Evolutionary conservation across 202 grass and related monocot genomes (phyloP), one percentile per base, ranked within the genome.

Genomic region (Bolboschoenoplectus hybrid): DNA sequence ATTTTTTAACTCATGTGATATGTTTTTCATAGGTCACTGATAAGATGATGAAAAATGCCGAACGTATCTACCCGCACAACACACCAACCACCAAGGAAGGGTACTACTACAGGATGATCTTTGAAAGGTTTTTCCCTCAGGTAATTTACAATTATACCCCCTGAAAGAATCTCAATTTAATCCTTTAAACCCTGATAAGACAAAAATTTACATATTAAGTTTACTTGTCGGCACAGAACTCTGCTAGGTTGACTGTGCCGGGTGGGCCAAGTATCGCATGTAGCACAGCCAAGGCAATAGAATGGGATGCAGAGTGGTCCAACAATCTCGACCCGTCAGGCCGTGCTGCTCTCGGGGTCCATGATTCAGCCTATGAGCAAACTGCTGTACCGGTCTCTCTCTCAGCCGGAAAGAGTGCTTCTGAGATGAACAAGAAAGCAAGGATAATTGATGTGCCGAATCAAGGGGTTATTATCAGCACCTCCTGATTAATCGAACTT

Each of bases 91-190:
- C 91, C 78, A 97, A 99, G 36, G 93, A 99, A 86, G 97, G 89
- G 0, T 99, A 99, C 88, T 99, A 97, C 88, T 97, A 99, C 90
- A 65, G 97, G 11, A 94, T 93, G 93, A 91, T 99, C 14, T 99
- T 99, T 50, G 97, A 99, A 85, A 94, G 93, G 81, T 88, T 99
- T 76, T 99, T 94, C 92, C 92, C 92, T 2, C 93, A 97, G 97
- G 93, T 97, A 49, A 83, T 65, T 7, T 2, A n/a, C 1, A 62
- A 16, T 52, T 44, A 63, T 53, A 32, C 43, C 40, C 77, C 9
- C 41, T 26, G 26, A 5, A 63, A 56, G 65, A 7, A 49, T 39
- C 19, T 65, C 80, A 67, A 65, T 47, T 51, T 20, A 49, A 38
- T 82, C 19, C 6, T 34, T 62, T 49, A 66, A 26, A 63, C 13